Evolutionary conservation across 106 monocot genomes (phyloP).

Genomic region (Agapanthus africanus): DNA sequence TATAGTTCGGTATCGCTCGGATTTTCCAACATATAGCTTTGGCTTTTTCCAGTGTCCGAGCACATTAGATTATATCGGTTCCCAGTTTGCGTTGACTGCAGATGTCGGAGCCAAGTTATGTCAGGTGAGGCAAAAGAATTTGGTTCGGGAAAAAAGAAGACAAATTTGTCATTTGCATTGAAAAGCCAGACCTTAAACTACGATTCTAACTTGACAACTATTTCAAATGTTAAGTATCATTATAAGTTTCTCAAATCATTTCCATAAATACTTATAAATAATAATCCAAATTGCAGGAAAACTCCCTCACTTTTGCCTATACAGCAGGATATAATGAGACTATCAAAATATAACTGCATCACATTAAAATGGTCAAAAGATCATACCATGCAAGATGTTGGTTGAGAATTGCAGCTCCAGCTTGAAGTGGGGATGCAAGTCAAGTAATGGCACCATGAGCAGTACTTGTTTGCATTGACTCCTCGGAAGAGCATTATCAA

Average conservation of each 20-base stretch:
- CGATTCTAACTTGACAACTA: too few species aligned
- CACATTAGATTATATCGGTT: conserved; percentile 2
- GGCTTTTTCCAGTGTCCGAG: conserved; percentile 5
- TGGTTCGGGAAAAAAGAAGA: too few species aligned
- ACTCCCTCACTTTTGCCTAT: too few species aligned
- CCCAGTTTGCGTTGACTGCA: conserved; percentile 5
- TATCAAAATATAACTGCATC: neutral
- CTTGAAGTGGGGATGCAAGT: conserved; percentile 20
- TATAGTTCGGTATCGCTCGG: neutral
- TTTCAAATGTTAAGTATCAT: too few species aligned
- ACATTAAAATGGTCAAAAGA: neutral
- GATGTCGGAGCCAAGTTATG: too few species aligned
- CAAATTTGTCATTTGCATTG: too few species aligned
- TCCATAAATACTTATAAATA: too few species aligned
- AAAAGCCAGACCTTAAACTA: too few species aligned
- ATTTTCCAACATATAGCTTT: neutral
- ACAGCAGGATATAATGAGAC: too few species aligned
- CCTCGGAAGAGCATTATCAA: conserved; percentile 18
- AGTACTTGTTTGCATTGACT: conserved; percentile 10
- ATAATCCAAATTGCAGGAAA: too few species aligned
- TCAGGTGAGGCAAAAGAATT: too few species aligned
- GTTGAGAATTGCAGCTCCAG: conserved; percentile 21
- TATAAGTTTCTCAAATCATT: too few species aligned
- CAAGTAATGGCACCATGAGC: conserved; percentile 29
- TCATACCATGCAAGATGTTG: conserved; percentile 14